A percentile compares a stretch with the other conserved stretches of the same genome.
Conservation (phyloP, 2,329 filamentous ascomycete genomes). For the Arthrinium phaeospermum region DNA sequence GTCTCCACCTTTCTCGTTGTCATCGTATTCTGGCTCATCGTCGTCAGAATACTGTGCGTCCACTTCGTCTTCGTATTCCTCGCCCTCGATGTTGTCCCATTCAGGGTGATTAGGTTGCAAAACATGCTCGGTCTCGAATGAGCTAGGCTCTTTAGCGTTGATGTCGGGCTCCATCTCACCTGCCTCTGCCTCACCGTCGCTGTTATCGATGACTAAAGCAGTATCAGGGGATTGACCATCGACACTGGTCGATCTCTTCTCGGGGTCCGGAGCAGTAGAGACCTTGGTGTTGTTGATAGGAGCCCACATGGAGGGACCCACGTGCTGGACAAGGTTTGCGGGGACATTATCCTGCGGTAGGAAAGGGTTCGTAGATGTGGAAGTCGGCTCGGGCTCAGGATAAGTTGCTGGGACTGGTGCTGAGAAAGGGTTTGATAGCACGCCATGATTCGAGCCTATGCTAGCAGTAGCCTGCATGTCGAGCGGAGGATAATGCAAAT, state of each 20-base stretch:
- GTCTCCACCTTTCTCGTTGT: slow-evolving; percentile 39
- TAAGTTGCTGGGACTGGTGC: neutral
- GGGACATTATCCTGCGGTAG: neutral
- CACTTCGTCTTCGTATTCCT: slow-evolving; percentile 23
- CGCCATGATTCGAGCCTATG: neutral
- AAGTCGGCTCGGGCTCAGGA: neutral
- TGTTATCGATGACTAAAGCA: slow-evolving; percentile 38
- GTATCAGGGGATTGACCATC: slow-evolving; percentile 34
- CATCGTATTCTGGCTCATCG: slow-evolving; percentile 36
- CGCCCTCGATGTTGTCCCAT: slow-evolving; percentile 26
- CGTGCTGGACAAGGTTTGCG: slow-evolving; percentile 1
- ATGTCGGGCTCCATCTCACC: neutral
- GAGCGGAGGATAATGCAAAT: neutral
- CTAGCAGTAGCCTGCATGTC: neutral
- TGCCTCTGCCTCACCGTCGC: slow-evolving; percentile 34
- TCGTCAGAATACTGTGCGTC: slow-evolving; percentile 27
- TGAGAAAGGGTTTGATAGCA: neutral
- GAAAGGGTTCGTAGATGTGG: neutral
- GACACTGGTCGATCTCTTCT: slow-evolving; percentile 28
- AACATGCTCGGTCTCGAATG: slow-evolving; percentile 25
- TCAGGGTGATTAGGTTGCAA: slow-evolving; percentile 25
- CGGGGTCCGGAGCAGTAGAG: slow-evolving; percentile 24
- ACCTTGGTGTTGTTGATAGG: slow-evolving; percentile 32
- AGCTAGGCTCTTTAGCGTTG: neutral
- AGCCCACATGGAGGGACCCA: slow-evolving; percentile 32